Conservation (phyloP, 306 rosid genomes). For the Cicer arietinum region DNA sequence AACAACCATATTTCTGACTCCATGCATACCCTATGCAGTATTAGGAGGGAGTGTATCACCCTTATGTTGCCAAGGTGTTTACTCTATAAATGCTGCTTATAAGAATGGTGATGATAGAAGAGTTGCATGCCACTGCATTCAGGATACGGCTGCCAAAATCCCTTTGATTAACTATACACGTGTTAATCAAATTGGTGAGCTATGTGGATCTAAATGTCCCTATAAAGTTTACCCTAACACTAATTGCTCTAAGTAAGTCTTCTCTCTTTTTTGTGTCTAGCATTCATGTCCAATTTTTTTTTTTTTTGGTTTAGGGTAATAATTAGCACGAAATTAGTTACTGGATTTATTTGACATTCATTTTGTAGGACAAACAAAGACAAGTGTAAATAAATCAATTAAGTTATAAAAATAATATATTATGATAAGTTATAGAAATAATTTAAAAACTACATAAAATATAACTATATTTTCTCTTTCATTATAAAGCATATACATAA, state of each 20-base stretch:
- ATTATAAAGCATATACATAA: neutral
- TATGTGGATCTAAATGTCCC: conserved; percentile 61
- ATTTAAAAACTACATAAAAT: too few species aligned
- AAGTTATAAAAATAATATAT: too few species aligned
- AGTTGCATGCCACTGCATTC: conserved; percentile 61
- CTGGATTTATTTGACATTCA: too few species aligned
- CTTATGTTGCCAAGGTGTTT: conserved; percentile 63
- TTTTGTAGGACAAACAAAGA: too few species aligned
- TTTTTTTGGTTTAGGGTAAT: neutral
- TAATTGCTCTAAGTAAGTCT: conserved; percentile 56
- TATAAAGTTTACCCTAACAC: conserved; percentile 71
- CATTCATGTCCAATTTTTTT: neutral
- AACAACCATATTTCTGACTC: conserved; percentile 51
- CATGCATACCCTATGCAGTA: conserved; percentile 70
- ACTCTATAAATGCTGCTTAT: conserved; percentile 53
- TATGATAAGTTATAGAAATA: too few species aligned
- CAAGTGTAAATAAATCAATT: too few species aligned
- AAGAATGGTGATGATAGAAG: conserved; percentile 51
- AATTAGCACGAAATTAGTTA: too few species aligned
- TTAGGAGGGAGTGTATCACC: conserved; percentile 60
- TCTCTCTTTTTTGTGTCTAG: neutral
- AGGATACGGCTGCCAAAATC: conserved; percentile 50
- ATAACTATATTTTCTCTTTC: too few species aligned
- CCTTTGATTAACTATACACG: conserved; percentile 58
- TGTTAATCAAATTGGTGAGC: conserved; percentile 42